Conservation (phyloP, 73 alveolate genomes). For the Tetrahymena elliotti region DNA sequence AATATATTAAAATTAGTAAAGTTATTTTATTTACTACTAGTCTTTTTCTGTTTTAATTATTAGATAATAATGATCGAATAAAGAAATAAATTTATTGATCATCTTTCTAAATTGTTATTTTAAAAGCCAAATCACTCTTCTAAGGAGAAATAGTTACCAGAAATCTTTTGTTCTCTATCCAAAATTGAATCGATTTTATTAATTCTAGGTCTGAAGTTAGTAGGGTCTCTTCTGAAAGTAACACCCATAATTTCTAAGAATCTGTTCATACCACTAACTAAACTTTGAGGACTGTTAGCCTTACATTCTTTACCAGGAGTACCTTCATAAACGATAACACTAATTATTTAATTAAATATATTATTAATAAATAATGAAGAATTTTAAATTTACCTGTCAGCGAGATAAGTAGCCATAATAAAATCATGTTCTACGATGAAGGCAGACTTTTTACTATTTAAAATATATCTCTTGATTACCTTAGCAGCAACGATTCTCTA, state of each 20-base stretch:
- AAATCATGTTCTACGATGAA: constrained; percentile 97
- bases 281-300: constrained; percentile 86
- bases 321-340: constrained; percentile 87
- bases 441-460: constrained; percentile 84
- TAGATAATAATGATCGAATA: background rate
- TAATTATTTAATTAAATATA: constrained; percentile 59
- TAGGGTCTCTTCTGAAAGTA: constrained; percentile 97
- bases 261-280: constrained; percentile 95
- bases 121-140: constrained; percentile 56
- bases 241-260: constrained; percentile 90
- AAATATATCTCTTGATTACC: constrained; percentile 90
- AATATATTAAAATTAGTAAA: too few species aligned
- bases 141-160: constrained; percentile 88
- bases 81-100: background rate
- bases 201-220: constrained; percentile 98
- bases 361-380: constrained; percentile 47
- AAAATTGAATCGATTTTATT: constrained; percentile 91
- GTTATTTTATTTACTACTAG: background rate
- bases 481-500: constrained; percentile 93
- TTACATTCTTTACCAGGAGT: constrained; percentile 81
- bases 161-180: constrained; percentile 91
- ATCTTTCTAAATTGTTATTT: background rate
- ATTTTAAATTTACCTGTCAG: constrained; percentile 80
- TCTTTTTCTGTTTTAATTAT: background rate
- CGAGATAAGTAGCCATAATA: constrained; percentile 98